Conservation (phyloP, 2,329 filamentous ascomycete species). For the Furcasterigmium furcatum region DNA sequence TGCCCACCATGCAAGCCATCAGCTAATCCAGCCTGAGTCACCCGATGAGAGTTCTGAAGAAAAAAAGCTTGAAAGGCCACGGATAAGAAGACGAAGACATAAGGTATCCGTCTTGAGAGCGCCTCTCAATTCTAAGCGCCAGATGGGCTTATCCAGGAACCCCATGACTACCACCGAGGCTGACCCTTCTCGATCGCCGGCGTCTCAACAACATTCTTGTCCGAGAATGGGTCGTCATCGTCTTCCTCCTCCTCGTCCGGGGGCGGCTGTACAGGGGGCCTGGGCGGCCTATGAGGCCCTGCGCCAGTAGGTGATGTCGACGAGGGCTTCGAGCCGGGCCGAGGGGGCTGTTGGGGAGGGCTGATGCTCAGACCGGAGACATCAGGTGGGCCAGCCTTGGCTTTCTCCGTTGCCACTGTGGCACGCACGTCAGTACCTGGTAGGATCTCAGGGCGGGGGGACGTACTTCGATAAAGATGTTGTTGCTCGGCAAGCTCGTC, state of each 20-base stretch:
- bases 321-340: conserved; percentile 48
- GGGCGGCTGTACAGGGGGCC: conserved; percentile 30
- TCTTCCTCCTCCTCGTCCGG: conserved; percentile 65
- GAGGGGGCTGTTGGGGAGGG: conserved; percentile 40
- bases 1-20: too few species aligned
- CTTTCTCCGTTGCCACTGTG: conserved; percentile 53
- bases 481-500: conserved; percentile 66
- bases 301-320: conserved; percentile 38
- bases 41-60: too few species aligned
- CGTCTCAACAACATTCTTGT: conserved; percentile 64
- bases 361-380: conserved; percentile 42
- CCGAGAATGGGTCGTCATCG: conserved; percentile 84
- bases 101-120: too few species aligned
- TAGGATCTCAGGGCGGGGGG: neutral
- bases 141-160: too few species aligned
- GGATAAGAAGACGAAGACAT: too few species aligned
- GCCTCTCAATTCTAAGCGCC: too few species aligned
- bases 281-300: conserved; percentile 33
- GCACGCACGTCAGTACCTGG: conserved; percentile 17
- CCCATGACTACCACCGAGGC: conserved; percentile 7
- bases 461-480: conserved; percentile 58
- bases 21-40: too few species aligned
- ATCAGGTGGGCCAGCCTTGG: conserved; percentile 40
- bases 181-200: conserved; percentile 9
- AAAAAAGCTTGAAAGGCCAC: too few species aligned